Base-by-base conservation (phyloP, 2,329 filamentous ascomycete species). In the Ascochyta rabiei region DNA sequence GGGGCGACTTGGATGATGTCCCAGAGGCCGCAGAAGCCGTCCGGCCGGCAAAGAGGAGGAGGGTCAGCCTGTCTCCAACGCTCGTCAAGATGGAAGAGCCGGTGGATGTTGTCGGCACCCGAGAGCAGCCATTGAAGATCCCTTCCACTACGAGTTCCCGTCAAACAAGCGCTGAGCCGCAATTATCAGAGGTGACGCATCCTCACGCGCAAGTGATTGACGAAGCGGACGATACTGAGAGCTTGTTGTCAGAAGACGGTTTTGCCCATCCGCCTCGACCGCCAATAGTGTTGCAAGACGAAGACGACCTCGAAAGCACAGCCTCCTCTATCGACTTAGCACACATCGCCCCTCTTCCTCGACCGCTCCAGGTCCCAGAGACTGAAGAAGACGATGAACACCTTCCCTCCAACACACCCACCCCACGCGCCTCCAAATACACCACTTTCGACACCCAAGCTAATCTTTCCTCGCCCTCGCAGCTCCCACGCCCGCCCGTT, bases 401-500 rank as follows among this genome's bases (percentile, higher is more conserved):
- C n/a, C 39, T 64, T 6, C 63, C 58, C 3, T 63, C 64, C 21
- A 63, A 66, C 33, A 62, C 67, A 23, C 63, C 70, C 12, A 71
- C 72, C n/a, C 72, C 70, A 9, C 68, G 64, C 18, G 62, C 69
- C 9, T 59, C 57, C 16, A 62, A 57, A 21, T 5, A 16, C 3
- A 50, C 60, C n/a, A 48, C 53, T 16, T 71, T 74, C 45, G 64
- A 74, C 37, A 74, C 70, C 6, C 71, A 74, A 58, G 71, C 68
- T 16, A 74, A 74, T 16, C 66, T 73, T n/a, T 71, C 67, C 1
- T 71, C 68, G 3, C 66, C 67, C 13, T 64, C 60, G 1, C 62
- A 63, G 45, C 40, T 31, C 21, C 10, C 21, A 18, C 59, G 34
- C 3, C 61, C 63, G 15, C 50, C n/a, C 24, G 19, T 45, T 26